Evolutionary conservation across 331 rosid species (phyloP), one percentile per base, ranked within the genome.

Genomic region (Prunus yedoensis): DNA sequence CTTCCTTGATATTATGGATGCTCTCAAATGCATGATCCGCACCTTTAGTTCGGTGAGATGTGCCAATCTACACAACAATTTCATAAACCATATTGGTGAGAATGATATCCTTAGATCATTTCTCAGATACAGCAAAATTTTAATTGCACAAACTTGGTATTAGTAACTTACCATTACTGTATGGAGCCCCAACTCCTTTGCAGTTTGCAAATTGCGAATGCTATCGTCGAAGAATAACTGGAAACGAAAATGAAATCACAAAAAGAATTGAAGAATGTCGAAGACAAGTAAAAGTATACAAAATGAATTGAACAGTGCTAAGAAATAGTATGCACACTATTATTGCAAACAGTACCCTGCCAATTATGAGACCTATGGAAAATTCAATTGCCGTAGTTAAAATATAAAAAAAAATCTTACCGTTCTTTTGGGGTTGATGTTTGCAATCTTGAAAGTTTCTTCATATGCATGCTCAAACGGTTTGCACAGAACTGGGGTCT

Each of bases 171-270:
- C 98, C 86, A 70, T 75, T 23, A 91, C 96, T 1, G 98, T 94
- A 45, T 89, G 87, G 67, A 94, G 89, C 54, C 94, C 93, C 56
- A 84, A n/a, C 49, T 71, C 82, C 71, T 89, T 94, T 3, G 88
- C 96, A 9, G 88, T 78, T 79, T 71, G 51, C 67, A 94, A 38
- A 76, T 94, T 94, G 52, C 87, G 93, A 61, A 82, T 1, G 75
- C 89, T 91, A 58, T 94, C 96, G 47, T 91, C 98, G 7, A 94
- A 94, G 85, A 94, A 94, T 80, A 94, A 35, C 98, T 94, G 78
- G 9, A 53, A 4, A 65, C 73, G 5, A 68, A 18, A 30, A 70
- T 64, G 60, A 5, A 28, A 50, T 38, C 25, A 57, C 35, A 47
- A 49, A 15, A 61, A 21, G 4, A 46, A 45, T 20, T 15, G 2